Base-by-base conservation (phyloP, 139 green algal species). In the Pycnococcus provasolii region DNA sequence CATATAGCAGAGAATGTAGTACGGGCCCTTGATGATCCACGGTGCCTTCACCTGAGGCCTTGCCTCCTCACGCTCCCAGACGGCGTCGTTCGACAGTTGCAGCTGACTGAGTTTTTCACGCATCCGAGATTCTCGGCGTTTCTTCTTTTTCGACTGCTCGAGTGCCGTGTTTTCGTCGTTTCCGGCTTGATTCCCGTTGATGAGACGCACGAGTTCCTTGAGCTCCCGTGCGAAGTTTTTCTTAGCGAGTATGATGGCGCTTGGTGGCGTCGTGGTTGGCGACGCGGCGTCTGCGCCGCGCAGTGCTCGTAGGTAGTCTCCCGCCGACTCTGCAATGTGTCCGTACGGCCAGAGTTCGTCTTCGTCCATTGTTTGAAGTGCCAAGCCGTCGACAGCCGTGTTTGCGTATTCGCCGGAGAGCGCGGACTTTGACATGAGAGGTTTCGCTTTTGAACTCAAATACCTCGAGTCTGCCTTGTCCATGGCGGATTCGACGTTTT, bases 41-140 rank as follows among this genome's bases (percentile, higher is more conserved):
- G 76, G 71, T 4, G 71, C 61, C 15, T 71, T 13, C 2, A 81
- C 67, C n/a, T 65, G 48, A 2, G 66, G 50, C 9, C 72, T 62
- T 6, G 13, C 11, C 13, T 82, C 67, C 79, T 96, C 91, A 0
- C 86, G 78, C 37, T 81, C 72, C 71, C 73, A 87, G 43, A 97
- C 86, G 2, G 67, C 75, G 2, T 85, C 60, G 74, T 95, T 90
- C 62, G 78, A 79, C 61, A 97, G 82, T 47, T 53, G 82, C 37
- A 96, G 74, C 53, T 58, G 13, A 11, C 45, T 44, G 48, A 91
- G 73, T 42, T 78, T 71, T 2, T 47, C 42, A 3, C 81, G 60
- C 43, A 89, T 52, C 74, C 26, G 26, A 26, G 9, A 48, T 8
- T 68, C 47, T 26, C 26, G 26, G 26, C 26, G 26, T 26, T 26